Conservation (phyloP, 78 protist genomes). For the Andalucia godoyi region DNA sequence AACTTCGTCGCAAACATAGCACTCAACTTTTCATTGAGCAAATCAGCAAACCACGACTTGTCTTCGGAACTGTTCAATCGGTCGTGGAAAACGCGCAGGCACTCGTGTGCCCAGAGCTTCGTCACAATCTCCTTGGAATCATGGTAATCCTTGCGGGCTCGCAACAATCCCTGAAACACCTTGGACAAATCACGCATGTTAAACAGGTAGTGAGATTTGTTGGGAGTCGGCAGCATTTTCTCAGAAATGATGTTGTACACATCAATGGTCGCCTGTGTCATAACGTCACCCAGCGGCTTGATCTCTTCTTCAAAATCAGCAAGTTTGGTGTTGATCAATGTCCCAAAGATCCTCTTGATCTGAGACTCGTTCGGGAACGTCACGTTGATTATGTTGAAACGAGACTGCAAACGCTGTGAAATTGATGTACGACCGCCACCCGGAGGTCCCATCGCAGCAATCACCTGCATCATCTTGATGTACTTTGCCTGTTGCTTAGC, state of each 20-base stretch:
- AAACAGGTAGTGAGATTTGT: constrained; percentile 56
- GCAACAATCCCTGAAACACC: constrained; percentile 52
- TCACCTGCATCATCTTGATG: constrained; percentile 48
- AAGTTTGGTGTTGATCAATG: constrained; percentile 12
- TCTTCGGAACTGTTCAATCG: constrained; percentile 16
- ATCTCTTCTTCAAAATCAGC: constrained; percentile 39
- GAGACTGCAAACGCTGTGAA: constrained; percentile 23
- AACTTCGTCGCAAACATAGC: constrained; percentile 2
- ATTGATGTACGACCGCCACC: constrained; percentile 56
- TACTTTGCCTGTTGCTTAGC: constrained; percentile 1
- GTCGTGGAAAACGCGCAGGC: constrained; percentile 34
- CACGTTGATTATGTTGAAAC: constrained; percentile 43
- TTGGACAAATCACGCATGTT: constrained; percentile 52
- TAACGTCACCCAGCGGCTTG: constrained; percentile 2
- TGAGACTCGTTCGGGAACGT: constrained; percentile 32
- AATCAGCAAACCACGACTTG: not conserved
- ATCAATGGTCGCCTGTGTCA: constrained; percentile 33
- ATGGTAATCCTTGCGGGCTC: not conserved
- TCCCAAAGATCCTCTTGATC: constrained; percentile 41
- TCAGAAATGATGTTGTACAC: constrained; percentile 12
- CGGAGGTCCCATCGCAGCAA: constrained; percentile 66
- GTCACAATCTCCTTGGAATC: not conserved
- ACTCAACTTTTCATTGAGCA: constrained; percentile 3
- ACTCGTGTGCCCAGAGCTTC: constrained; percentile 39
- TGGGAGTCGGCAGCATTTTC: constrained; percentile 48